These are phyloP conservation scores for Yamadazyma jaroonii DNA, from an alignment of 1,139 yeast genomes.

Conservation along the genomic window DNA sequence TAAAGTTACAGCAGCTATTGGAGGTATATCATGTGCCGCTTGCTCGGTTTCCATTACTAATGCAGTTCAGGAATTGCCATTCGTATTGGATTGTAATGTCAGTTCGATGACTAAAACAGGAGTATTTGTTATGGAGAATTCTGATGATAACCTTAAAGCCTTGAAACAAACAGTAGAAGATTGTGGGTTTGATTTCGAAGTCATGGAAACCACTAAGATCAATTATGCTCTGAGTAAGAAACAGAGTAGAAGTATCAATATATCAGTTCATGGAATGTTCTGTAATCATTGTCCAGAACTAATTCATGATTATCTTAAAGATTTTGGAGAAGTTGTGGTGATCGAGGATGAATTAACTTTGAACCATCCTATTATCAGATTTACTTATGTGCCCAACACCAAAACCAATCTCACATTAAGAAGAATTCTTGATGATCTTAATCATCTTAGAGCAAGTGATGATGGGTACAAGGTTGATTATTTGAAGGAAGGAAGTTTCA, in stretches of 20 bases:
- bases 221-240: constrained; percentile 46
- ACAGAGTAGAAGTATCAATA: constrained; percentile 52
- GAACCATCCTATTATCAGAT: constrained; percentile 53
- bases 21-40: constrained; percentile 76
- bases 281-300: constrained; percentile 68
- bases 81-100: constrained; percentile 52
- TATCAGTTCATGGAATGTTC: constrained; percentile 65
- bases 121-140: constrained; percentile 50
- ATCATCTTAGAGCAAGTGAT: constrained; percentile 36
- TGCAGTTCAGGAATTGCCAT: constrained; percentile 50
- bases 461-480: constrained; percentile 21
- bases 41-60: constrained; percentile 58
- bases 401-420: constrained; percentile 49
- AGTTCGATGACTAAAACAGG: constrained; percentile 62
- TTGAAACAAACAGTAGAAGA: constrained; percentile 57
- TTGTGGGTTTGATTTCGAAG: constrained; percentile 61
- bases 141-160: constrained; percentile 25
- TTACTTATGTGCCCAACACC: constrained; percentile 61
- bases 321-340: constrained; percentile 57
- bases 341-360: constrained; percentile 56
- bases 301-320: constrained; percentile 46
- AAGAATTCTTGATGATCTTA: constrained; percentile 47
- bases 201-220: constrained; percentile 35
- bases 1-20: constrained; percentile 58
- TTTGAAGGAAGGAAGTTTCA: constrained; percentile 34